Conservation (phyloP, 73 alveolate genomes). For the Uronychia binucleata region DNA sequence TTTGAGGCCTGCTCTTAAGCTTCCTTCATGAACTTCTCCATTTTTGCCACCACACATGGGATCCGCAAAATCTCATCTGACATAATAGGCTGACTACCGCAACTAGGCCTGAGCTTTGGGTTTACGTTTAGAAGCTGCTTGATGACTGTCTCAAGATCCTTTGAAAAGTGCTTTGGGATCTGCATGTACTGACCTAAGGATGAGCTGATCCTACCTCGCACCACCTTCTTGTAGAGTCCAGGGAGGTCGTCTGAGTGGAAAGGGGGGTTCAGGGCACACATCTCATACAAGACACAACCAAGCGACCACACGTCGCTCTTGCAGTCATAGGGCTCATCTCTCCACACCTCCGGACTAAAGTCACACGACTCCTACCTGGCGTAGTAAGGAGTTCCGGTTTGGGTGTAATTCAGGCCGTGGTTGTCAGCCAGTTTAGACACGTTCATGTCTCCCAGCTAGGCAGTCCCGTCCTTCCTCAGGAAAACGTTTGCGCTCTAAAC, state of each 20-base stretch:
- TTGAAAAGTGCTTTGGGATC: not conserved
- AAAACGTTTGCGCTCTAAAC: not conserved
- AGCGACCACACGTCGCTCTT: not conserved
- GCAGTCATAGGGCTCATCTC: not conserved
- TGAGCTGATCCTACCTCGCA: not conserved
- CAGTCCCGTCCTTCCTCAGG: not conserved
- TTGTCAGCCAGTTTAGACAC: not conserved
- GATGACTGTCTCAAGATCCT: not conserved
- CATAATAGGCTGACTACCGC: not conserved
- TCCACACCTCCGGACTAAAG: not conserved
- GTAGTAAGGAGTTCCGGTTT: not conserved
- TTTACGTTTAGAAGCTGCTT: not conserved
- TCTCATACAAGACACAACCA: not conserved
- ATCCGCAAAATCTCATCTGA: not conserved
- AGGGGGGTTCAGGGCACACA: conserved; percentile 2
- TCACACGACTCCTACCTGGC: not conserved
- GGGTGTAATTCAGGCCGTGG: not conserved
- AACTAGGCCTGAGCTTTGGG: not conserved
- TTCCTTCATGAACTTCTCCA: not conserved
- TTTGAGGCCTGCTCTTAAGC: not conserved
- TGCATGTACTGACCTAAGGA: not conserved
- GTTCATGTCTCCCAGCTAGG: not conserved
- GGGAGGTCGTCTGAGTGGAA: not conserved
- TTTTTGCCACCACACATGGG: not conserved
- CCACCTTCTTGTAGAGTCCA: not conserved